Evolutionary conservation across 352 stramenopile genomes (phyloP), one percentile per base, ranked within the genome.

Genomic region (Globisporangium cystogenes): DNA sequence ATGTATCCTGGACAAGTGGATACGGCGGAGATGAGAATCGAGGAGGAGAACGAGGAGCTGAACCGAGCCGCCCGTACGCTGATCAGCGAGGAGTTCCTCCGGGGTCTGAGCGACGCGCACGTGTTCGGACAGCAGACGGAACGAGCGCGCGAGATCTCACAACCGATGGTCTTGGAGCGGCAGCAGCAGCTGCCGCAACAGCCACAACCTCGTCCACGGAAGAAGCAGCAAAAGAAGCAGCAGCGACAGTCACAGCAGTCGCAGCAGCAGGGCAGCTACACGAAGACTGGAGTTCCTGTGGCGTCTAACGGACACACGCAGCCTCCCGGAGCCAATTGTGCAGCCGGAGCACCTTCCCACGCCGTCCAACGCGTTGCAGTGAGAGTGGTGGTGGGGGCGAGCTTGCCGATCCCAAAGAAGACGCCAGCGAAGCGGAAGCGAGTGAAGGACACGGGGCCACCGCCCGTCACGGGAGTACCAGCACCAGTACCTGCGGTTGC

Each of bases 31-130:
- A 45, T 55, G 54, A 54, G 20, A 16, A 18, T 50, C 14, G 46
- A 52, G 11, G 18, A 59, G 20, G 27, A 59, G 53, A 49, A 44
- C 33, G 20, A 53, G 7, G 46, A 24, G 39, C 39, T 55, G 37
- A 60, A 14, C 3, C 10, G 29, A 4, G 39, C 54, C 24, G 54
- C n/a, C 8, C 15, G 50, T 3, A 36, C 54, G 1, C 14, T 33
- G 8, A 36, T 55, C 20, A 44, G 20, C 24, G 37, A 41, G 15
- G 54, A 51, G 12, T 60, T 55, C 12, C 47, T 55, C 15, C 8
- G 41, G 7, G 29, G 37, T 23, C 15, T 43, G 37, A 43, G 37
- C 18, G 37, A 43, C 16, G 18, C 20, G 4, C 37, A 43, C 37
- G n/a, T 33, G 29, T 60, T 43, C 14, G 3, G 36, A 18, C 21